phyloP scores from a whole-genome alignment of 768 basidiomycete species.

The Tulasnella sp. region DNA sequence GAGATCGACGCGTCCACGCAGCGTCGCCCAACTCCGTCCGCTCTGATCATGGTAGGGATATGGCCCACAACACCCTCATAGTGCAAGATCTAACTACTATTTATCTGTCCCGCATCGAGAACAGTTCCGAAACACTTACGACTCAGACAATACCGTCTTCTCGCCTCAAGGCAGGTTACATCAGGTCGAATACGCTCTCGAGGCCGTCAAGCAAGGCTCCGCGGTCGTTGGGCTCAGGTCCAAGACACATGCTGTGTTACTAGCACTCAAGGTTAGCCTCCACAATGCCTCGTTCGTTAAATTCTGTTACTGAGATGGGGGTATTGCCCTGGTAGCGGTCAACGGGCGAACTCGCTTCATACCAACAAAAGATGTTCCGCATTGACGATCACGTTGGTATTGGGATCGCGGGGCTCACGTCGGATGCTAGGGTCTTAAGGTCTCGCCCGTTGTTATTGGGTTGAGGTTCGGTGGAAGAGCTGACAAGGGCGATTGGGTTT shows the following conservation, averaged over 20 bases:
- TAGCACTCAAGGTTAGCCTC: conserved; percentile 75
- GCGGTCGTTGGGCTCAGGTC: conserved; percentile 96
- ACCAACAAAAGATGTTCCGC: conserved; percentile 99
- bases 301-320: neutral
- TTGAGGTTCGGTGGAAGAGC: no score
- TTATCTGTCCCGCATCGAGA: no score
- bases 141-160: conserved; percentile 97
- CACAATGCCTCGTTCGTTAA: neutral
- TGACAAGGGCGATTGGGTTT: no score
- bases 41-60: no score
- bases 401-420: conserved; percentile 97
- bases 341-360: conserved; percentile 95
- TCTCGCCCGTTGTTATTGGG: conserved; percentile 35
- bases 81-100: no score
- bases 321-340: conserved; percentile 54
- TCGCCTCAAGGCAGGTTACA: conserved; percentile 94
- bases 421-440: conserved; percentile 96
- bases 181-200: conserved; percentile 96
- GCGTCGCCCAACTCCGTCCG: no score
- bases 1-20: no score
- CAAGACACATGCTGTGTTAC: conserved; percentile 84
- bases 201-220: conserved; percentile 98
- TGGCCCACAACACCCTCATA: no score
- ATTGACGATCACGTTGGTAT: conserved; percentile 99
- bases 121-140: conserved; percentile 92